Percentiles rank a stretch among this genome's conserved stretches.
Evolutionary conservation across 208 protist genomes (phyloP).

Genomic region (Zelonia costaricensis): DNA sequence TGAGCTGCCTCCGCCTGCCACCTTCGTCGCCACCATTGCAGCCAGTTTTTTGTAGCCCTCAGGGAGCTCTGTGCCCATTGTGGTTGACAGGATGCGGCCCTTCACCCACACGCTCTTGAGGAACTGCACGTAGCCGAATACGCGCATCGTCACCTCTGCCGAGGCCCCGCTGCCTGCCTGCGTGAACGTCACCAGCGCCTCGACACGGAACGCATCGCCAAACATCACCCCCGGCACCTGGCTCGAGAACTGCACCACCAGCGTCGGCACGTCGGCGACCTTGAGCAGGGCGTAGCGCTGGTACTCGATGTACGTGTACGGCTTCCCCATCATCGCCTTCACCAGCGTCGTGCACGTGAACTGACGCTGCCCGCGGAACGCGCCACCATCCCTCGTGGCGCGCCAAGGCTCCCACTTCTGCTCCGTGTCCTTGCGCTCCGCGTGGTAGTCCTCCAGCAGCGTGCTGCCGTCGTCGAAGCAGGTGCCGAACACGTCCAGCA

Average conservation of each 20-base stretch:
- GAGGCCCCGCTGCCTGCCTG: slow-evolving; percentile 33
- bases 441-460: slow-evolving; percentile 50
- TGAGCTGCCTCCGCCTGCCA: slow-evolving; percentile 9
- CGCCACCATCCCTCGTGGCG: slow-evolving; percentile 28
- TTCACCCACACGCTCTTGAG: slow-evolving; percentile 55
- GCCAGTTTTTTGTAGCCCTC: slow-evolving; percentile 48
- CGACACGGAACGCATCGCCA: slow-evolving; percentile 56
- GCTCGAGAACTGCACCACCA: slow-evolving; percentile 63
- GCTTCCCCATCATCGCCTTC: slow-evolving; percentile 56
- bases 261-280: slow-evolving; percentile 42
- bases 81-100: slow-evolving; percentile 37
- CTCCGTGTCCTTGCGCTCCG: slow-evolving; percentile 43
- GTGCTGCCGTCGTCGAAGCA: slow-evolving; percentile 58
- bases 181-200: slow-evolving; percentile 47
- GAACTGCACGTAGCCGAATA: slow-evolving; percentile 55
- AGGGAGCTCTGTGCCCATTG: slow-evolving; percentile 43
- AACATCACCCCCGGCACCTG: slow-evolving; percentile 64
- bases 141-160: slow-evolving; percentile 48
- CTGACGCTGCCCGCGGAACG: slow-evolving; percentile 52
- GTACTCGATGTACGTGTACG: slow-evolving; percentile 58
- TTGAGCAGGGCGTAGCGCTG: slow-evolving; percentile 67
- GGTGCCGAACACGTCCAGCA: slow-evolving; percentile 62
- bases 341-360: slow-evolving; percentile 60
- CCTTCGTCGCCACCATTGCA: slow-evolving; percentile 34
- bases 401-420: slow-evolving; percentile 61